phyloP scores from a whole-genome alignment of 805 yeast species.

The Nakazawaea populi region DNA sequence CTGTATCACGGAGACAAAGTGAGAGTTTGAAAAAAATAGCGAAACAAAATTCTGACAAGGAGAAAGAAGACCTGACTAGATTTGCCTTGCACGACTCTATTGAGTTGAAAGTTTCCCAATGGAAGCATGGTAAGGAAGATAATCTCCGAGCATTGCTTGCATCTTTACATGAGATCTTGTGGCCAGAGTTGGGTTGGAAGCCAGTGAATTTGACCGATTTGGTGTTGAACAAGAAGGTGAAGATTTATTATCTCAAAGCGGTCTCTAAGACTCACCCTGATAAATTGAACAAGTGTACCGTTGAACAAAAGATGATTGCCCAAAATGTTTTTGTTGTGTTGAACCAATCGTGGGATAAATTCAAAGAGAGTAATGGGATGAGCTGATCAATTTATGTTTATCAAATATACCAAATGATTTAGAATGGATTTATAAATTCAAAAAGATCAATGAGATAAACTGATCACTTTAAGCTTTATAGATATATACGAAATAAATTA shows the following conservation, averaged over 20 bases:
- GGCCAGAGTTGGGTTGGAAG: constrained; percentile 65
- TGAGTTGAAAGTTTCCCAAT: constrained; percentile 42
- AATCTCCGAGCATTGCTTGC: constrained; percentile 75
- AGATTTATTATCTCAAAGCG: constrained; percentile 76
- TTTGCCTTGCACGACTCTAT: constrained; percentile 60
- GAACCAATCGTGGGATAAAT: constrained; percentile 87
- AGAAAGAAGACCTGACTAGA: constrained; percentile 43
- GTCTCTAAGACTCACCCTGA: constrained; percentile 81
- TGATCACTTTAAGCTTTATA: no score
- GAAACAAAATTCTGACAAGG: constrained; percentile 33
- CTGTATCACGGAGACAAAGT: constrained; percentile 20
- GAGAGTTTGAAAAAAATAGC: constrained; percentile 42
- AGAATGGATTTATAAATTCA: no score
- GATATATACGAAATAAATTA: no score
- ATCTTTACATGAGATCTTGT: constrained; percentile 59
- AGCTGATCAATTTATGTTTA: constrained; percentile 1
- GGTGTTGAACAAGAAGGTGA: constrained; percentile 86
- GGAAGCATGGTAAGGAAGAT: constrained; percentile 76
- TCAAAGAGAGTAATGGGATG: constrained; percentile 53
- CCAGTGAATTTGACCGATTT: constrained; percentile 65
- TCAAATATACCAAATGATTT: no score
- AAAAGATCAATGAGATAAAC: no score
- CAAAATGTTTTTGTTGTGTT: constrained; percentile 79
- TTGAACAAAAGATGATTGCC: constrained; percentile 77
- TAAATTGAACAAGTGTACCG: constrained; percentile 58